Evolutionary conservation across 306 rosid species (phyloP).

Genomic region (Heteromeles arbutifolia): DNA sequence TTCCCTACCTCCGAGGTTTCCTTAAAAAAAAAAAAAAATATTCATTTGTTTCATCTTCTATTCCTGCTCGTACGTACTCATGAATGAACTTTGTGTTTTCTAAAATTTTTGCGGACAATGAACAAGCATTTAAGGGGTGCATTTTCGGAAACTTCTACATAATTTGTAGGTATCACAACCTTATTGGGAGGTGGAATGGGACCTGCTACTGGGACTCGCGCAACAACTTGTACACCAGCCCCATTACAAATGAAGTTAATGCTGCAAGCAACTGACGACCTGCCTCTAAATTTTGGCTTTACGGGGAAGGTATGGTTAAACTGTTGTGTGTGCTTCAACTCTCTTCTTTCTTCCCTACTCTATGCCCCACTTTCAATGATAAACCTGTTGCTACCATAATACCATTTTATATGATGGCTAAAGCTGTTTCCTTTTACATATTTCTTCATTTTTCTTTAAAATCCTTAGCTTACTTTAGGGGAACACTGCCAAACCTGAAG

Average conservation of each 20-base stretch:
- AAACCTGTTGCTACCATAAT: background rate
- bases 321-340: no score
- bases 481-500: constrained; percentile 67
- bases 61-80: no score
- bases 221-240: constrained; percentile 93
- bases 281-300: constrained; percentile 89
- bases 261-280: constrained; percentile 84
- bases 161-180: constrained; percentile 70
- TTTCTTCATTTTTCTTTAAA: background rate
- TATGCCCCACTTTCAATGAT: background rate
- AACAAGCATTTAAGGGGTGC: no score
- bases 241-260: constrained; percentile 72
- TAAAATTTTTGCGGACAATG: no score
- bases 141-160: constrained; percentile 1
- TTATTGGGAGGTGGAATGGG: constrained; percentile 97
- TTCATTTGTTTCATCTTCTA: no score
- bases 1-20: no score
- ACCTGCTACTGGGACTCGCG: constrained; percentile 86
- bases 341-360: background rate
- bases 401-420: background rate
- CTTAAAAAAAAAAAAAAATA: no score
- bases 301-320: constrained; percentile 60
- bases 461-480: constrained; percentile 48
- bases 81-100: no score
- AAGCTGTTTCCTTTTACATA: background rate